Evolutionary conservation across 148 eudicot species (phyloP), one percentile per base, ranked within the genome.

Genomic region (Tetragonia tetragonoides): DNA sequence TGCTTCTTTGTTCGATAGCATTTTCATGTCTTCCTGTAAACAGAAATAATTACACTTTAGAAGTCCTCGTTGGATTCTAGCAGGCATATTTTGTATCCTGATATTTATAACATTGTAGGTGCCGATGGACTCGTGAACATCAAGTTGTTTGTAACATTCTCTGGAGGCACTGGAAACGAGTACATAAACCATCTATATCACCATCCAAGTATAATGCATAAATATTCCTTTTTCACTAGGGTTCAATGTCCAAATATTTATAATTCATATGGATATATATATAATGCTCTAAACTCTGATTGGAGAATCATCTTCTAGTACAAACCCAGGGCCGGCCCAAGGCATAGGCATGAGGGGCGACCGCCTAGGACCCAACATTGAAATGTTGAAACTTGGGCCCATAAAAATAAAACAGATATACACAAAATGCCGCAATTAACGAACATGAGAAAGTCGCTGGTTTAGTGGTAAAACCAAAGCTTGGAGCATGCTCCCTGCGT

Each of bases 11-110:
- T 63, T 49, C 65, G 68, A 41, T 66, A 66, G 44, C 59, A 66
- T 28, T 41, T 72, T 81, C 74, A 72, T 81, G 73, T 68, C 84
- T 77, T 67, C 77, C 84, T 81, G 81, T 51, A 75, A 12, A 28
- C 41, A 72, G 44, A 72, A 42, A 21, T 17, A 14, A 68, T 62
- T 41, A 34, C 5, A 5, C 16, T 15, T n/a, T n/a, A 11, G 41
- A 56, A 67, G 40, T 7, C 34, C 53, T 65, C 71, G 37, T 21
- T 64, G 23, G 62, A 11, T 24, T 9, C 7, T 23, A 54, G 62
- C 42, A 54, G 20, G 20, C 21, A 49, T 34, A 51, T 11, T 44
- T 61, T 16, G 46, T 21, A 54, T 63, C 67, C 57, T 15, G 60
- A 66, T 46, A 37, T 24, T 20, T 4, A 64, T 21, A 6, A n/a